Percentiles rank a stretch among this genome's conserved stretches.
phyloP scores from a whole-genome alignment of 495 filamentous ascomycete genomes.

The Neurospora sublineolata region DNA sequence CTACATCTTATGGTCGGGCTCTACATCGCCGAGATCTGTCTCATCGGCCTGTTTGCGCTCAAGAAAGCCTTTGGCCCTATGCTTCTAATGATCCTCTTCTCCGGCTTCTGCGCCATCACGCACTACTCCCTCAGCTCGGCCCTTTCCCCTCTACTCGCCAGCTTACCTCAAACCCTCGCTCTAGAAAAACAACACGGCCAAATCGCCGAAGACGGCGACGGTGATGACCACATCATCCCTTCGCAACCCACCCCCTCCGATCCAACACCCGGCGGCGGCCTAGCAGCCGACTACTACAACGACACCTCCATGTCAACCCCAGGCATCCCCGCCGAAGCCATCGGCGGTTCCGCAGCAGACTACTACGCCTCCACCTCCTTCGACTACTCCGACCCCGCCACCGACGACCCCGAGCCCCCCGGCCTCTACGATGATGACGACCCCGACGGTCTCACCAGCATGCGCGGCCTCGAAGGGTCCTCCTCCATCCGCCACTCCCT shows the following conservation, averaged over 20 bases:
- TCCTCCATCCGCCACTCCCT: slow-evolving; percentile 18
- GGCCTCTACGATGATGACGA: slow-evolving; percentile 14
- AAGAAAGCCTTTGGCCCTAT: slow-evolving; percentile 55
- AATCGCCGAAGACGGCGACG: slow-evolving; percentile 18
- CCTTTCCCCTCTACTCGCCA: slow-evolving; percentile 61
- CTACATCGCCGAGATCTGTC: slow-evolving; percentile 65
- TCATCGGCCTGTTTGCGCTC: slow-evolving; percentile 76
- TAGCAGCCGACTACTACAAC: slow-evolving; percentile 32
- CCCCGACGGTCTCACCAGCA: slow-evolving; percentile 4
- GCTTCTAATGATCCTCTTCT: slow-evolving; percentile 59
- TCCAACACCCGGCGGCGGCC: slow-evolving; percentile 2
- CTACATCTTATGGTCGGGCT: slow-evolving; percentile 75
- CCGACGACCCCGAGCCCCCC: slow-evolving; percentile 14
- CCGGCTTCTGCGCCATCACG: slow-evolving; percentile 63
- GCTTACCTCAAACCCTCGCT: slow-evolving; percentile 47
- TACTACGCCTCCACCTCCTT: slow-evolving; percentile 27
- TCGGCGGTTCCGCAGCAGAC: slow-evolving; percentile 21
- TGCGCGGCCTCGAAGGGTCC: slow-evolving; percentile 23
- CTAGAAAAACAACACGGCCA: slow-evolving; percentile 41
- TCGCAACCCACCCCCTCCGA: slow-evolving; percentile 2
- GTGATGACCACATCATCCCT: slow-evolving; percentile 17
- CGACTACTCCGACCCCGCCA: slow-evolving; percentile 4
- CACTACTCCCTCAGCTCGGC: slow-evolving; percentile 70
- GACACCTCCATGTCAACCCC: slow-evolving; percentile 12
- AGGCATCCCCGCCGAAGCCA: background rate